phyloP scores from a whole-genome alignment of 2,329 filamentous ascomycete genomes.

The Raffaelea albimanens region DNA sequence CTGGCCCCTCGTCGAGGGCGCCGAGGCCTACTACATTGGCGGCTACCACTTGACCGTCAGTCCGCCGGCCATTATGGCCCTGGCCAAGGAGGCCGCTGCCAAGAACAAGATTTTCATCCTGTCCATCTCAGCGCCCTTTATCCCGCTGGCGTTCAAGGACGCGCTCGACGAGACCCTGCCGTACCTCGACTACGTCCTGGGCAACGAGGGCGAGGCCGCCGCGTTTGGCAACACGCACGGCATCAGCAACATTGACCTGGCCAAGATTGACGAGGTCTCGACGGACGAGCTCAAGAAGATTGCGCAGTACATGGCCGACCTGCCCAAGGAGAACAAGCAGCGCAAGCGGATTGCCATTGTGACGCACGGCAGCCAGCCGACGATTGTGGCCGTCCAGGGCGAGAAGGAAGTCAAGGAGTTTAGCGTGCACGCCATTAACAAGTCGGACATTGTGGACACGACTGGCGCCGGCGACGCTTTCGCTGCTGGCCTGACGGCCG shows the following conservation, averaged over 20 bases:
- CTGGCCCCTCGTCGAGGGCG: slow-evolving; percentile 85
- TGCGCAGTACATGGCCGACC: slow-evolving; percentile 72
- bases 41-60: slow-evolving; percentile 97
- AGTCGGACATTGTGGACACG: slow-evolving; percentile 82
- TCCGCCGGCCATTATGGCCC: slow-evolving; percentile 78
- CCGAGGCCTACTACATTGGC: slow-evolving; percentile 84
- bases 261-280: slow-evolving; percentile 50
- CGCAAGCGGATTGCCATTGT: slow-evolving; percentile 80
- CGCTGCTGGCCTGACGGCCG: slow-evolving; percentile 86
- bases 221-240: slow-evolving; percentile 77
- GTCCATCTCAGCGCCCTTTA: slow-evolving; percentile 91
- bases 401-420: slow-evolving; percentile 64
- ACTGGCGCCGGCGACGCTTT: slow-evolving; percentile 97
- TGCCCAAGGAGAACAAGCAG: slow-evolving; percentile 85
- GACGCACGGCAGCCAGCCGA: slow-evolving; percentile 90
- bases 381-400: slow-evolving; percentile 70
- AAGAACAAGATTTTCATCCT: slow-evolving; percentile 90
- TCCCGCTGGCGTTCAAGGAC: slow-evolving; percentile 96
- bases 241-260: slow-evolving; percentile 36
- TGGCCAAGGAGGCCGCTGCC: slow-evolving; percentile 80
- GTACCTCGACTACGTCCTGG: slow-evolving; percentile 94
- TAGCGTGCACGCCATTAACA: slow-evolving; percentile 69
- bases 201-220: slow-evolving; percentile 91
- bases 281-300: slow-evolving; percentile 70
- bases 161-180: slow-evolving; percentile 74